Evolutionary conservation across 495 filamentous ascomycete species (phyloP).

Genomic region (Daldinia bambusicola): DNA sequence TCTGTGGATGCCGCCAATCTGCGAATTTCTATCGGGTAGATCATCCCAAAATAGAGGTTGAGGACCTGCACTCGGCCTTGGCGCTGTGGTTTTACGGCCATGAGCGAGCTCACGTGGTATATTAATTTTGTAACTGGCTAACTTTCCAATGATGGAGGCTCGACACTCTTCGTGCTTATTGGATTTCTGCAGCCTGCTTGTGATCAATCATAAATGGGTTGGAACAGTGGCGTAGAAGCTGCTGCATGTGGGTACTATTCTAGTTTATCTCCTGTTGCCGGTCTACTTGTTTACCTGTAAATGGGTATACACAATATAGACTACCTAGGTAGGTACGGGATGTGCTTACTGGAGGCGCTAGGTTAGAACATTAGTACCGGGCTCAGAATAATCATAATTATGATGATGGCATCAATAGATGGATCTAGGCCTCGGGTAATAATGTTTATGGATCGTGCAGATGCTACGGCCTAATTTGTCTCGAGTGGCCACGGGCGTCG

Average conservation of each 20-base stretch:
- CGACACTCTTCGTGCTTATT: conserved; percentile 27
- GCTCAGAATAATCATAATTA: conserved; percentile 25
- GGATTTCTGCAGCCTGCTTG: conserved; percentile 24
- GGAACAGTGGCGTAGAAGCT: conserved; percentile 36
- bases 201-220: conserved; percentile 29
- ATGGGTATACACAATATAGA: conserved; percentile 2
- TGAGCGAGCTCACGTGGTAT: conserved; percentile 40
- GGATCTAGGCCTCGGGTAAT: conserved; percentile 33
- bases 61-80: conserved; percentile 32
- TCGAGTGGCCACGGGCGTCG: conserved; percentile 29
- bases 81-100: conserved; percentile 23
- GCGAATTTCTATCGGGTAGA: conserved; percentile 23
- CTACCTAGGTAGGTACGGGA: too few relatives aligned
- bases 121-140: conserved; percentile 33
- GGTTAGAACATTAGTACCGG: background rate
- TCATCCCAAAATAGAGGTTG: conserved; percentile 30
- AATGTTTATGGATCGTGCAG: conserved; percentile 27
- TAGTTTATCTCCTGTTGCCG: background rate
- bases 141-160: conserved; percentile 34
- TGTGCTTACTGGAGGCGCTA: background rate
- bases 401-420: conserved; percentile 30
- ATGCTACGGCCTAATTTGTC: conserved; percentile 41
- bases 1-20: conserved; percentile 15
- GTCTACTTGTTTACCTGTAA: background rate
- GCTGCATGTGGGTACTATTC: conserved; percentile 26